Evolutionary conservation across 176 grass and related monocot genomes (phyloP), one percentile per base, ranked within the genome.

Genomic region (Musa troglodytarum): DNA sequence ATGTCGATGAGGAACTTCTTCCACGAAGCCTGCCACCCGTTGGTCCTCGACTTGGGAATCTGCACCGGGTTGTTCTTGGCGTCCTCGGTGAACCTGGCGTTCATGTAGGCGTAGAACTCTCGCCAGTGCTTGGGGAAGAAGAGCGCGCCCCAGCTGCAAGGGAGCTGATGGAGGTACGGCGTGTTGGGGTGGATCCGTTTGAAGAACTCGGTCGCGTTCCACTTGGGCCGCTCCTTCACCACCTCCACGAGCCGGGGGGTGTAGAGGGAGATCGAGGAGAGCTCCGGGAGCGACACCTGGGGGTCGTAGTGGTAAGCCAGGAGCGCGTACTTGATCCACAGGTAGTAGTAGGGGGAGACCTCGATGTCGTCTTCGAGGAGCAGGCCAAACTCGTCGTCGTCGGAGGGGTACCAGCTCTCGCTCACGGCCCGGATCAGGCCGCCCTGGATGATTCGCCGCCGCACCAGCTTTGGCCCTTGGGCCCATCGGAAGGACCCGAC

Each of bases 1-100:
- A 99, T 99, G 84, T 99, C 95, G 50, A 99, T 99, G 43, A 99
- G 85, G 78, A 93, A 99, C 86, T 99, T 99, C 84, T 99, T 99
- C 95, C 95, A 99, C 0, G 95, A 99, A 73, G 90, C 95, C 73
- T 99, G 95, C 95, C 95, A 99, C 0, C 95, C 90, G 16, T 99
- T 99, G 13, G 95, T 99, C 13, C 95, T 83, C 9, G 95, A 99
- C 50, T 81, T 58, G 10, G 95, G 95, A 79, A 99, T 94, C 88
- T 94, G 88, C 28, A 94, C 95, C 0, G 90, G 90, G 56, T 94
- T 99, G 73, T 86, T 54, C 81, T 99, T 99, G 7, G 90, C 95
- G 72, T 99, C 82, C 26, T 99, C 90, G 5, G 90, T 99, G 86
- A 91, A 99, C 0, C 95, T 43, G 53, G 95, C 63, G 29, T 49